Evolutionary conservation across 176 grass and related monocot species (phyloP), one percentile per base, ranked within the genome.

Genomic region (Eleusine indica): DNA sequence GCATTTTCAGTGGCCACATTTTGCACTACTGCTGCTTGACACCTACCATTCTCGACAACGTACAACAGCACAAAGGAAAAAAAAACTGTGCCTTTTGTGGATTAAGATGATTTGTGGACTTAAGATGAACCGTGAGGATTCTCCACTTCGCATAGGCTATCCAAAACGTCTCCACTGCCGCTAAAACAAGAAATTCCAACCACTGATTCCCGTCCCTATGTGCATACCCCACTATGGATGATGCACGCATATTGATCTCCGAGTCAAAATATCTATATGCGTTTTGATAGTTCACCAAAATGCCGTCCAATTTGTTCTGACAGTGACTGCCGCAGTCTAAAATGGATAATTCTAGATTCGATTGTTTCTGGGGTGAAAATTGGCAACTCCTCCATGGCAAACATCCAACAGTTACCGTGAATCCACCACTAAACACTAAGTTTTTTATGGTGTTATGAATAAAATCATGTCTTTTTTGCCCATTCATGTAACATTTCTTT

Each of bases 181-280:
- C 73, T 16, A 61, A 17, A 68, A 68, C 74, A 74, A 90, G 84
- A 51, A 78, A 68, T 68, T 62, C 16, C 61, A 74, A 74, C 88
- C 88, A 69, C 68, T 63, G 80, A 17, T 74, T 83, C 49, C 35
- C 37, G 81, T 74, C 57, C 37, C 43, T 68, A 84, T 67, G 88
- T 83, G 74, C 80, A 83, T 53, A 42, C 80, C 12, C 79, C 88
- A 90, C 88, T 90, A 90, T 6, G 84, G 75, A 86, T 53, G 88
- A 90, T 86, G 77, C 79, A 82, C 63, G 28, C 41, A 40, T 29
- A 32, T 82, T 40, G 17, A 22, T 60, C 57, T 22, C 19, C 41
- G 3, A 6, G 81, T 49, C 57, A 17, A 86, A 90, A 83, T 83
- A 74, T 86, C 84, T 28, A 38, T 9, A 14, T 77, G 72, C 65